These are phyloP conservation scores for Madurella mycetomatis DNA, from an alignment of 2,329 filamentous ascomycete species.

Conservation along the genomic window DNA sequence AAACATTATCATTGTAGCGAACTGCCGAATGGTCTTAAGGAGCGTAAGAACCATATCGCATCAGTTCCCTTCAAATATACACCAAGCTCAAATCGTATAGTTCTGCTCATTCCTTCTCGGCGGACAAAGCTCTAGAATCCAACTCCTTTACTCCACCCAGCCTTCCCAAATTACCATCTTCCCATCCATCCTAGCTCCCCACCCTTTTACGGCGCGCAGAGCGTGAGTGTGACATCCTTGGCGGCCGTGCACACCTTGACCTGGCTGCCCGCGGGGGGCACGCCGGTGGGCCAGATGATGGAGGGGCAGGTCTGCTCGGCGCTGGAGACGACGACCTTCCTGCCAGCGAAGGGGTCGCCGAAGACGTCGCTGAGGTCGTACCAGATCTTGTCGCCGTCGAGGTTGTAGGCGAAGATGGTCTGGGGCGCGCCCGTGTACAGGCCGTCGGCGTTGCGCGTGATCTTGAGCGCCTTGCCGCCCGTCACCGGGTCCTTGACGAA, in stretches of 20 bases:
- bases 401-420: slow-evolving; percentile 38
- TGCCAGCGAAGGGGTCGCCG: slow-evolving; percentile 35
- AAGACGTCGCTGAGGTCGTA: slow-evolving; percentile 40
- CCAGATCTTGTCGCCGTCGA: slow-evolving; percentile 33
- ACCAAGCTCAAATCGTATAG: neutral
- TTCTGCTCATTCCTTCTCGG: neutral
- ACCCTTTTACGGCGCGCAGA: slow-evolving; percentile 29
- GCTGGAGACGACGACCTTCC: slow-evolving; percentile 31
- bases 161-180: neutral
- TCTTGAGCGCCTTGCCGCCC: slow-evolving; percentile 38
- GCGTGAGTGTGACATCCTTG: slow-evolving; percentile 34
- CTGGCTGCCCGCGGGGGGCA: slow-evolving; percentile 35
- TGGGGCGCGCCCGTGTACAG: slow-evolving; percentile 38
- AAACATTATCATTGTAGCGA: neutral
- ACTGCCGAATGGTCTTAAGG: neutral
- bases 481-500: slow-evolving; percentile 35
- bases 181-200: neutral
- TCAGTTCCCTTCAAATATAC: too few species aligned
- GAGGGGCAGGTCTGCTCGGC: slow-evolving; percentile 30
- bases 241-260: slow-evolving; percentile 34
- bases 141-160: neutral
- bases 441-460: slow-evolving; percentile 33
- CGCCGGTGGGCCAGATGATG: slow-evolving; percentile 35
- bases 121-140: neutral
- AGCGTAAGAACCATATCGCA: neutral